Evolutionary conservation across 352 stramenopile genomes (phyloP), one percentile per base, ranked within the genome.

Genomic region (Phytophthora nicotianae): DNA sequence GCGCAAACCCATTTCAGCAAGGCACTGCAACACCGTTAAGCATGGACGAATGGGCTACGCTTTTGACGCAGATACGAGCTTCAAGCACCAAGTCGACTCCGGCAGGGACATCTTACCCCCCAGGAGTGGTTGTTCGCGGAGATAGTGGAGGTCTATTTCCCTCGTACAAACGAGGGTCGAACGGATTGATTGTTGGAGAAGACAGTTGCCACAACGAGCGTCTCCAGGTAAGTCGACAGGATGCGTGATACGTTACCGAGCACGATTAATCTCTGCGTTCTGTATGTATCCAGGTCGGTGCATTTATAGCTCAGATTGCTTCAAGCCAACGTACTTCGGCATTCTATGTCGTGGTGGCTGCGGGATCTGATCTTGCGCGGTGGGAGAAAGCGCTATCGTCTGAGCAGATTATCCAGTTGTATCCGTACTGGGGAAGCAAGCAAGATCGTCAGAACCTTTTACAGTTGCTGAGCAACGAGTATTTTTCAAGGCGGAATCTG

Each of bases 381-480:
- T 90, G 81, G 81, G 57, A 83, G 52, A 63, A 60, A 5, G 62
- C 56, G 9, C 41, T 90, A 17, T 58, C 46, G 6, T 62, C 65
- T 10, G 48, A 54, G 8, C 43, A 74, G 21, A 47, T 61, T 23
- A 49, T 85, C 24, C 50, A 68, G 4, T 50, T 83, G 14, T 79
- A 85, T 62, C 67, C 78, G 14, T 91, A 84, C 51, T 91, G 80
- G 78, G 82, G 80, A 35, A 63, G 65, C 23, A 62, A 60, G 23
- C 42, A 62, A 33, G 77, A 89, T 47, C 77, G 81, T 0, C 47
- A 65, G 52, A 66, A 73, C 14, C 35, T 83, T 0, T 62, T 83
- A n/a, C 46, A 69, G 26, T 54, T 73, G 26, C 53, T 88, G 42
- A 71, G 55, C 47, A 71, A 77, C 27, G 64, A 74, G 38, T 79